These are phyloP conservation scores for Phytophthora cryptogea DNA, from an alignment of 352 stramenopile species.

Conservation along the genomic window DNA sequence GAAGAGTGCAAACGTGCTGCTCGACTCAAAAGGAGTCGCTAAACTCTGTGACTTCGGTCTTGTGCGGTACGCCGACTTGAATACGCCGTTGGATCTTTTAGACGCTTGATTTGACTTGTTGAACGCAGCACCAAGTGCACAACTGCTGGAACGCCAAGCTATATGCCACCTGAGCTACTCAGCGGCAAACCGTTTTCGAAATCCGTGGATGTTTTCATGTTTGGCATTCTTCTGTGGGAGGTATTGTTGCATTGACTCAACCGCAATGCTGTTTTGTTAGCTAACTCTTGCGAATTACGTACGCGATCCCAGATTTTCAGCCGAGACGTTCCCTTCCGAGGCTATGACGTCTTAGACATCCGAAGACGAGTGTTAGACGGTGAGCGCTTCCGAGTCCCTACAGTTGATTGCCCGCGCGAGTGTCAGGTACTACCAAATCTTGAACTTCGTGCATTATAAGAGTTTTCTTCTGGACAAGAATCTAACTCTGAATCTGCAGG, in stretches of 20 bases:
- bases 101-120: not conserved
- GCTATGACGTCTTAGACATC: conserved; percentile 77
- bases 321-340: conserved; percentile 76
- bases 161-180: conserved; percentile 91
- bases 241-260: conserved; percentile 12
- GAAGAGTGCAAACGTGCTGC: conserved; percentile 90
- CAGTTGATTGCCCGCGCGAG: conserved; percentile 61
- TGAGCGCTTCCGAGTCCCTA: conserved; percentile 78
- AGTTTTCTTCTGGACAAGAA: not conserved
- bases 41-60: conserved; percentile 95
- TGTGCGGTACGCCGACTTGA: conserved; percentile 45
- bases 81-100: not conserved
- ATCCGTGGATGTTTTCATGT: conserved; percentile 93
- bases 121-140: conserved; percentile 69
- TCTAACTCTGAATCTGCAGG: conserved; percentile 27
- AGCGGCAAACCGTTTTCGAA: conserved; percentile 85
- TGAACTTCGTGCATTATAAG: not conserved
- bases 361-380: conserved; percentile 67
- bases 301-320: conserved; percentile 68
- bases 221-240: conserved; percentile 93
- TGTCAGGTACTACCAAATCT: conserved; percentile 47
- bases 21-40: conserved; percentile 62
- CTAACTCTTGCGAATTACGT: not conserved
- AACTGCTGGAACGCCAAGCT: conserved; percentile 88
- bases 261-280: not conserved